Evolutionary conservation across 306 rosid genomes (phyloP), one percentile per base, ranked within the genome.

Genomic region (Vigna unguiculata): DNA sequence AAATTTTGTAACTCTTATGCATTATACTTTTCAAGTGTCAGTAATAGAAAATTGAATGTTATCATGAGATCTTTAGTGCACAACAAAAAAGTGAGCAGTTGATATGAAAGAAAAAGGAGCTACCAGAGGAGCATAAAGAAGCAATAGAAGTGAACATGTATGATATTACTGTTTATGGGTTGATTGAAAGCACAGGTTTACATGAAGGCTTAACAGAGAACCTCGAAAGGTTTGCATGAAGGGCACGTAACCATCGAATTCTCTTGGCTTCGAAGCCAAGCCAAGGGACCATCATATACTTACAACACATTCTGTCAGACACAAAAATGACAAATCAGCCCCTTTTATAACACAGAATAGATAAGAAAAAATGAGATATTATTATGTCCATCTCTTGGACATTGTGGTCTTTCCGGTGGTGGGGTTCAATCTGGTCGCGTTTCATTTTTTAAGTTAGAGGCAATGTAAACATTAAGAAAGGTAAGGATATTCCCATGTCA

Each of bases 221-320:
- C 57, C 52, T 81, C 72, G 57, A 73, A 80, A 67, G 62, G 85
- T 91, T 93, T 81, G 88, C 90, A 90, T 87, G 71, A 43, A 9
- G 63, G 77, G 84, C 91, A 93, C 78, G 90, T 84, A 85, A 91
- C 64, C 88, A 83, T 86, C 77, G 58, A 11, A 78, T 81, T 84
- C 84, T 76, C 88, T 87, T 87, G 82, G 89, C 91, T 90, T 90
- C 3, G 9, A 90, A 91, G 89, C 45, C 45, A 40, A 40, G 45
- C 45, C 86, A 91, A 89, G 96, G 17, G 67, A 83, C 72, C 78
- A 48, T 71, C 3, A 60, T 49, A 30, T 78, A 40, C 71, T 69
- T 57, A 43, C 11, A 51, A 53, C 58, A 46, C 69, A 51, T 46
- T 68, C 0, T 60, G 36, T 77, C 77, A 36, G 76, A 43, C 69